phyloP scores from a whole-genome alignment of 2,329 filamentous ascomycete species.

The Xylaria sp. region DNA sequence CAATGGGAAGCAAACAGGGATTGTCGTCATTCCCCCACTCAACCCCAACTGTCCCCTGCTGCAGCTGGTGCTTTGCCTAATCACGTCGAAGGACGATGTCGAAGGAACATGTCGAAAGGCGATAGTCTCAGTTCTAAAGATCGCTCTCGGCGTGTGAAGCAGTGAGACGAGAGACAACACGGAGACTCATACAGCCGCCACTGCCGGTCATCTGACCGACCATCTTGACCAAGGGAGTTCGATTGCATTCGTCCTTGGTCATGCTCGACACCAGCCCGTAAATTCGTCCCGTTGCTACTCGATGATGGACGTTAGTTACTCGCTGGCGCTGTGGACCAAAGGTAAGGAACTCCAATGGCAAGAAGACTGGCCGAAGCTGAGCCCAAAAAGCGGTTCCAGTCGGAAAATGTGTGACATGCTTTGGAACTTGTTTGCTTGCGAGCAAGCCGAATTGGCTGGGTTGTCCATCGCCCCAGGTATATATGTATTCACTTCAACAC shows the following conservation, averaged over 20 bases:
- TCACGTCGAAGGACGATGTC: no score
- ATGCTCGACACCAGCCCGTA: not conserved
- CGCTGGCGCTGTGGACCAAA: no score
- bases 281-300: not conserved
- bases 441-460: not conserved
- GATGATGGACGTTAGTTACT: no score
- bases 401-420: not conserved
- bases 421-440: not conserved
- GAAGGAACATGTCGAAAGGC: no score
- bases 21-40: not conserved
- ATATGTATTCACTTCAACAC: constrained; percentile 1
- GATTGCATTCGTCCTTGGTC: no score
- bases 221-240: not conserved
- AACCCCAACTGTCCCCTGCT: not conserved
- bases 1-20: not conserved
- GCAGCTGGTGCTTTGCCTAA: not conserved
- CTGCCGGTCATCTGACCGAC: not conserved
- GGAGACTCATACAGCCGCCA: not conserved
- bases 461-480: not conserved
- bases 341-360: no score
- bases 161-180: not conserved
- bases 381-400: not conserved
- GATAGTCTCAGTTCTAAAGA: not conserved
- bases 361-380: no score
- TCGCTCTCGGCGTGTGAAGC: not conserved